phyloP scores from a whole-genome alignment of 176 grass and related monocot genomes.

The Rhipidocladum racemiflorum region DNA sequence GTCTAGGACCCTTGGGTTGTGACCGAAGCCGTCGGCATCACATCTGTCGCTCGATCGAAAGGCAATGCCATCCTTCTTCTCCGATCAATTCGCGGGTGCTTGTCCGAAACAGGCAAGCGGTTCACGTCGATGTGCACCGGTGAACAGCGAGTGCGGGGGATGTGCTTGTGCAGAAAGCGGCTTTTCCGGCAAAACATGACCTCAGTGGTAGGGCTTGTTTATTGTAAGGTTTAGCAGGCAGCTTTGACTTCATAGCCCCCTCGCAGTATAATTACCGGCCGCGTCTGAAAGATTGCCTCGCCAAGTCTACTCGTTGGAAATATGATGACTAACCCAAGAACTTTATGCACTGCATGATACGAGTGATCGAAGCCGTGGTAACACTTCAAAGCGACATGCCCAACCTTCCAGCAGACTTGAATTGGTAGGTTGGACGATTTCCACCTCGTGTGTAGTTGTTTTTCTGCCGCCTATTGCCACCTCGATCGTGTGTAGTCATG shows the following conservation, averaged over 20 bases:
- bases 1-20: not conserved
- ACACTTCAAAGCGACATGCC: too few relatives aligned
- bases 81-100: slow-evolving; percentile 12
- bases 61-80: not conserved
- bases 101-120: slow-evolving; percentile 1
- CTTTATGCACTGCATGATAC: not conserved
- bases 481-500: too few relatives aligned
- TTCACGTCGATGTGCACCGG: slow-evolving; percentile 36
- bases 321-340: not conserved
- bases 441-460: too few relatives aligned
- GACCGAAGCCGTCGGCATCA: not conserved
- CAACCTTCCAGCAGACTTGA: too few relatives aligned
- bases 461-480: too few relatives aligned
- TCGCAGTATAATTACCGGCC: not conserved
- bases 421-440: too few relatives aligned
- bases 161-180: not conserved
- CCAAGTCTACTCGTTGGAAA: not conserved
- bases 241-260: slow-evolving; percentile 22
- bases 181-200: not conserved
- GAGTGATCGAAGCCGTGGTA: too few relatives aligned
- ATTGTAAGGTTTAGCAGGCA: not conserved
- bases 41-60: not conserved
- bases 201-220: not conserved
- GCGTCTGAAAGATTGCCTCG: not conserved
- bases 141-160: not conserved